Conservation (phyloP, 106 monocot species). For the Narthecium ossifragum region DNA sequence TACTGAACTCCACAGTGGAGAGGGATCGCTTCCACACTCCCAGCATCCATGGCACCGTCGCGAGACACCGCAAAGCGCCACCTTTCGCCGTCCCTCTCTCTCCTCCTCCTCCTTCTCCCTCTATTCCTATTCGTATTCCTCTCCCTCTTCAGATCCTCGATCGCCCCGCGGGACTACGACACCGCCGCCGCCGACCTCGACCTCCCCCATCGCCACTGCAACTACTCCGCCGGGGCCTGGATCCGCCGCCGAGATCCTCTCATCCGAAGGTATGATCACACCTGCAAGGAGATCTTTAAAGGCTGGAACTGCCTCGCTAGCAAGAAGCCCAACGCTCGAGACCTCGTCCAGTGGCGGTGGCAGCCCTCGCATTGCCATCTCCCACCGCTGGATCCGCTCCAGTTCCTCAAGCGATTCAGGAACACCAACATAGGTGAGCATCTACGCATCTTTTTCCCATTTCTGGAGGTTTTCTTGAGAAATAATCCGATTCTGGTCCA, state of each 20-base stretch:
- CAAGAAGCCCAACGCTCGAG: constrained; percentile 50
- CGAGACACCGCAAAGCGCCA: background rate
- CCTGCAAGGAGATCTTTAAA: constrained; percentile 93
- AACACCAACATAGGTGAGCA: constrained; percentile 63
- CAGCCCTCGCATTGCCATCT: constrained; percentile 52
- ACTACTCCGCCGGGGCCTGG: constrained; percentile 68
- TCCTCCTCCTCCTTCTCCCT: background rate
- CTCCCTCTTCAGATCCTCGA: background rate
- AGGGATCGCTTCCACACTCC: too few species aligned
- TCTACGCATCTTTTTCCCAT: background rate
- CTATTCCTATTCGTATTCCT: background rate
- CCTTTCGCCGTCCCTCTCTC: background rate
- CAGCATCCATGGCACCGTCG: background rate
- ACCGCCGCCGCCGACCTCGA: background rate
- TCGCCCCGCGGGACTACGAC: background rate
- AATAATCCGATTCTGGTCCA: constrained; percentile 3
- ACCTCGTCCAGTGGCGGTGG: constrained; percentile 74
- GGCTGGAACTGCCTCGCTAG: constrained; percentile 82
- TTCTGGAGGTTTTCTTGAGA: background rate
- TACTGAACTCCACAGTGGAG: too few species aligned
- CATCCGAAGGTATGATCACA: constrained; percentile 37
- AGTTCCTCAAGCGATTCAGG: constrained; percentile 50
- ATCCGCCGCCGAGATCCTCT: constrained; percentile 7
- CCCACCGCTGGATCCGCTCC: constrained; percentile 47
- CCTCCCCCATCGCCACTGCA: constrained; percentile 14